phyloP scores from a whole-genome alignment of 345 rosid genomes.

The Eucalyptus pauciflora region DNA sequence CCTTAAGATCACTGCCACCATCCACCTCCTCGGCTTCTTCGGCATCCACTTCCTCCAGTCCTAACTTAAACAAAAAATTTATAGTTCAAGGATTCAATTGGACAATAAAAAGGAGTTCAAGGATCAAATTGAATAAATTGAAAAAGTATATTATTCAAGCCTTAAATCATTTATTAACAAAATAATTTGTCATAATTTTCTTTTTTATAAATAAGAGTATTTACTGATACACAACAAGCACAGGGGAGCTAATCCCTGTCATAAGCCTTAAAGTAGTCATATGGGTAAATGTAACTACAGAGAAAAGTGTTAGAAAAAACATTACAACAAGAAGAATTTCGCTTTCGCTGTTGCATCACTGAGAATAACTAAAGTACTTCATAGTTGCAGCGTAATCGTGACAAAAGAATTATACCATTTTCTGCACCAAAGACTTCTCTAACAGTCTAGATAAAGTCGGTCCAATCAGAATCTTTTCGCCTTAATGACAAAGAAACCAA shows the following conservation, averaged over 20 bases:
- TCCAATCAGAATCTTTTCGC: neutral
- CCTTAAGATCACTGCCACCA: constrained; percentile 59
- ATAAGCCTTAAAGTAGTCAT: neutral
- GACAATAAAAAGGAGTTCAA: neutral
- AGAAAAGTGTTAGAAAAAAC: neutral
- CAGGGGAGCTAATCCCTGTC: neutral
- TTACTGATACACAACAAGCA: neutral
- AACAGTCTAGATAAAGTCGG: neutral
- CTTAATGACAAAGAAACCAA: neutral
- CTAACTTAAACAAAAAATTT: neutral
- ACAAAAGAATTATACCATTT: neutral
- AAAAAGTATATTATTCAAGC: neutral
- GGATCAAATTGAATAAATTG: too few relatives aligned
- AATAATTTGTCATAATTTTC: neutral
- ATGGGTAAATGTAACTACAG: neutral
- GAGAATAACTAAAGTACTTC: neutral
- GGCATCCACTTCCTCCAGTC: constrained; percentile 78
- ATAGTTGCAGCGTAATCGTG: neutral
- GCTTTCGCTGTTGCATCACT: neutral
- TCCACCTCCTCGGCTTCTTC: constrained; percentile 68
- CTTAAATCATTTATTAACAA: too few relatives aligned
- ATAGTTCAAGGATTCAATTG: neutral
- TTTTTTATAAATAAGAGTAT: neutral
- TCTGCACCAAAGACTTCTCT: neutral
- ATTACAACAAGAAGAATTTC: neutral